phyloP scores from a whole-genome alignment of 1,284 basidiomycete genomes.

The Rhodotorula mucilaginosa region DNA sequence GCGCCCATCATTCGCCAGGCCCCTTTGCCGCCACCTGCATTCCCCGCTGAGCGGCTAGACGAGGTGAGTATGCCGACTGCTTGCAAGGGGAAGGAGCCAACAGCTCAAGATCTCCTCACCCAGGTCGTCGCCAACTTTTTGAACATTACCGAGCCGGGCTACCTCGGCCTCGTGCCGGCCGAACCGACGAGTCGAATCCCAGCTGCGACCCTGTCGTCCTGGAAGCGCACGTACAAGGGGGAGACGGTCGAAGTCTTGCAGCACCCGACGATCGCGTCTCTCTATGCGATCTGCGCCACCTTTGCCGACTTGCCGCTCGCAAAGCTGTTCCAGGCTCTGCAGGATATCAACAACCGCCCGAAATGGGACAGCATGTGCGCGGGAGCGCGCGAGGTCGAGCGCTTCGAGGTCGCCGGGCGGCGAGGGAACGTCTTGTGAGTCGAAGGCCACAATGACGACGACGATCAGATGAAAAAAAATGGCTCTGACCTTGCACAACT shows the following conservation, averaged over 20 bases:
- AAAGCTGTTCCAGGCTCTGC: slow-evolving; percentile 39
- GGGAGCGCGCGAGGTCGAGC: slow-evolving; percentile 26
- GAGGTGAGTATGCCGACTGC: neutral
- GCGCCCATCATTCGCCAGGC: neutral
- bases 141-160: slow-evolving; percentile 24
- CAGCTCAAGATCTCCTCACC: neutral
- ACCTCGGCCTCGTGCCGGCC: slow-evolving; percentile 16
- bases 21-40: slow-evolving; percentile 10
- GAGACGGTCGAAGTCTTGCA: slow-evolving; percentile 22
- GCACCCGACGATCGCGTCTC: slow-evolving; percentile 25
- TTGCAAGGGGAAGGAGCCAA: neutral
- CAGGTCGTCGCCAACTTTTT: slow-evolving; percentile 32
- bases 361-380: slow-evolving; percentile 39
- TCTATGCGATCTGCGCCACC: slow-evolving; percentile 37
- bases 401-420: slow-evolving; percentile 20
- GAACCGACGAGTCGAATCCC: slow-evolving; percentile 17
- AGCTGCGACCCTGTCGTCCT: slow-evolving; percentile 16
- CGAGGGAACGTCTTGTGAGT: slow-evolving; percentile 39
- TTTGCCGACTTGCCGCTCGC: slow-evolving; percentile 39
- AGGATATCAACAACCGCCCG: slow-evolving; percentile 23
- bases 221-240: slow-evolving; percentile 18
- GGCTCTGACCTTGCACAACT: neutral
- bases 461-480: neutral
- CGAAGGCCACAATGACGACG: neutral
- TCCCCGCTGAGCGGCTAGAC: slow-evolving; percentile 26